Percentiles rank a stretch among this genome's conserved stretches.
These are phyloP conservation scores for Syzygium grande DNA, from an alignment of 345 rosid species.

Conservation along the genomic window DNA sequence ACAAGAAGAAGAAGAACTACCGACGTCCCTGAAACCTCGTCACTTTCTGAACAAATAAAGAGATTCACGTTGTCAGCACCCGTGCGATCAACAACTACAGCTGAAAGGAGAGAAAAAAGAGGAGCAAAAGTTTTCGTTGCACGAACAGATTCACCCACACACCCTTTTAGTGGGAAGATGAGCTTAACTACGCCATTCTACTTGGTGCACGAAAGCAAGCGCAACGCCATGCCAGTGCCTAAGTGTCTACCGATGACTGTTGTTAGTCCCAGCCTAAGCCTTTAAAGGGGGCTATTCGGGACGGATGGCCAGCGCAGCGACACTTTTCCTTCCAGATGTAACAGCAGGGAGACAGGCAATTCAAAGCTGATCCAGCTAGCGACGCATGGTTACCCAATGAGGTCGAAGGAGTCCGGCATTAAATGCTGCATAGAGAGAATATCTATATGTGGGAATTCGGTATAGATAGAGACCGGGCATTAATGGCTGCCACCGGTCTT, in stretches of 20 bases:
- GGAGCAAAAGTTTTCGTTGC: not conserved
- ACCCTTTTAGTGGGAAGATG: not conserved
- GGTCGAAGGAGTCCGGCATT: not conserved
- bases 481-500: constrained; percentile 4
- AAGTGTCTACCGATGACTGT: not conserved
- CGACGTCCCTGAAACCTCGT: not conserved
- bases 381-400: not conserved
- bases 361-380: constrained; percentile 1
- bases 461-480: not conserved
- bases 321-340: not conserved
- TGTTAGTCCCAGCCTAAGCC: not conserved
- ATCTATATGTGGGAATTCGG: too few relatives aligned
- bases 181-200: not conserved
- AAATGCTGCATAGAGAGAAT: not conserved
- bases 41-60: not conserved
- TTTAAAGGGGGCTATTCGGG: not conserved
- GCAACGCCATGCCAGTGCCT: not conserved
- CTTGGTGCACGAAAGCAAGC: not conserved
- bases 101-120: not conserved
- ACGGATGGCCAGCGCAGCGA: not conserved
- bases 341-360: not conserved
- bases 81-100: not conserved
- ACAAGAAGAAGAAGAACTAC: not conserved
- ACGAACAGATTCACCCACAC: not conserved
- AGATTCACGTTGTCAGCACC: not conserved